Percentiles rank a stretch among this genome's conserved stretches.
Conservation (phyloP, 768 basidiomycete genomes). For the Tremella mesenterica region DNA sequence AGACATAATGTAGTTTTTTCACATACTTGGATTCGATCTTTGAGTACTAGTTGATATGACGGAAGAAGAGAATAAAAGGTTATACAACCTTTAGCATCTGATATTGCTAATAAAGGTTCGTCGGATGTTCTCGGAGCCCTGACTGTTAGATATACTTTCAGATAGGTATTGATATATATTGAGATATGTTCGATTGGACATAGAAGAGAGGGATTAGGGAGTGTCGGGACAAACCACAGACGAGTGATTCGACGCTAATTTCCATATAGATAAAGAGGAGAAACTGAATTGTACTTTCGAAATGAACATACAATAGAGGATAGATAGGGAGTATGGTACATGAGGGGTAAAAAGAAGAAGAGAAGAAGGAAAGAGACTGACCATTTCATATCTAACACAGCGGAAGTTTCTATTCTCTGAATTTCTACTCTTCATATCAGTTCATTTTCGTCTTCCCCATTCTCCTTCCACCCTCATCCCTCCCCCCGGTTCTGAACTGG, state of each 20-base stretch:
- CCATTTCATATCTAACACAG: conserved; percentile 94
- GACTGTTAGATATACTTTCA: not conserved
- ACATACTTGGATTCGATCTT: conserved; percentile 42
- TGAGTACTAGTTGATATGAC: conserved; percentile 24
- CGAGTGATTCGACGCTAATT: too few species aligned
- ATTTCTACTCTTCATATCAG: conserved; percentile 48
- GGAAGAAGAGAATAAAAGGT: conserved; percentile 54
- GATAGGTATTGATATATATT: too few species aligned
- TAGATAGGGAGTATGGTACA: not conserved
- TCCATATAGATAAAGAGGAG: too few species aligned
- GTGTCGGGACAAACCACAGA: too few species aligned
- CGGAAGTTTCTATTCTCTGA: conserved; percentile 63
- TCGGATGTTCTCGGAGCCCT: conserved; percentile 9
- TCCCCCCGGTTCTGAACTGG: too few species aligned
- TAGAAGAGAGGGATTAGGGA: too few species aligned
- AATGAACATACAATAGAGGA: not conserved
- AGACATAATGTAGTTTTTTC: conserved; percentile 63
- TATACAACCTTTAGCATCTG: conserved; percentile 76
- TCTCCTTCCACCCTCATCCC: too few species aligned
- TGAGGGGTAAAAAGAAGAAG: not conserved
- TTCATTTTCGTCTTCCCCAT: not conserved
- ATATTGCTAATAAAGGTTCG: conserved; percentile 55
- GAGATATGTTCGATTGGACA: too few species aligned
- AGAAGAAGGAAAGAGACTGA: conserved; percentile 38
- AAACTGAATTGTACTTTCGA: too few species aligned